Conservation (phyloP, 495 filamentous ascomycete species). For the Durotheca rogersii region DNA sequence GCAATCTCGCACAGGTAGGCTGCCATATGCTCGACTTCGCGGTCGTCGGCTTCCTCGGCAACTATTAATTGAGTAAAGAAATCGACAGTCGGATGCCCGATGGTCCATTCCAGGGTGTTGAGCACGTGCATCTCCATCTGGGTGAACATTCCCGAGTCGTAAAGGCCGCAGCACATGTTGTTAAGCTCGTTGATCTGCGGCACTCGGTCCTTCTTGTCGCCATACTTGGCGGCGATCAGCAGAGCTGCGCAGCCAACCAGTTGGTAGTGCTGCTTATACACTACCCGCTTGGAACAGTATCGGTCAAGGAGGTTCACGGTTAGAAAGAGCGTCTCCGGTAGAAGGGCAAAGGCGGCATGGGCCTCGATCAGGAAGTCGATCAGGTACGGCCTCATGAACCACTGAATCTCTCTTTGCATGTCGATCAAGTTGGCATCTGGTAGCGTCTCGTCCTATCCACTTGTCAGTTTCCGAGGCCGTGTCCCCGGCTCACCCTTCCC, state of each 20-base stretch:
- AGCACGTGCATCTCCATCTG: slow-evolving; percentile 99
- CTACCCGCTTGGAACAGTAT: slow-evolving; percentile 97
- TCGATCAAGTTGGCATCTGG: slow-evolving; percentile 97
- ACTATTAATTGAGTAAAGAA: slow-evolving; percentile 80
- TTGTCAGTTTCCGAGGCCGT: slow-evolving; percentile 1
- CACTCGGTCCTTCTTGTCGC: slow-evolving; percentile 95
- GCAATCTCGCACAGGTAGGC: slow-evolving; percentile 92
- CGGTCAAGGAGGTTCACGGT: slow-evolving; percentile 95
- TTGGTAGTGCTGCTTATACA: slow-evolving; percentile 99
- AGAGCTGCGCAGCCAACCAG: slow-evolving; percentile 94
- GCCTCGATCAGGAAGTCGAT: slow-evolving; percentile 98
- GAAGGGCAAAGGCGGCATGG: slow-evolving; percentile 87
- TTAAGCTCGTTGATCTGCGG: slow-evolving; percentile 94
- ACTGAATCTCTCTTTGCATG: slow-evolving; percentile 97
- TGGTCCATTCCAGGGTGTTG: slow-evolving; percentile 93
- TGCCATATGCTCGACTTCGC: slow-evolving; percentile 91
- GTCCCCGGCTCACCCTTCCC: neutral
- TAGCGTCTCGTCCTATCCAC: slow-evolving; percentile 73
- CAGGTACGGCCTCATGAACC: slow-evolving; percentile 98
- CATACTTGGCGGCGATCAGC: slow-evolving; percentile 97
- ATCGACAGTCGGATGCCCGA: slow-evolving; percentile 94
- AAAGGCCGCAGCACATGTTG: slow-evolving; percentile 97
- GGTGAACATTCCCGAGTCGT: slow-evolving; percentile 99
- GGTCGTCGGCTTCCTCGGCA: slow-evolving; percentile 68
- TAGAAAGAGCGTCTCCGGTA: slow-evolving; percentile 92